Percentiles rank a stretch among this genome's conserved stretches.
Conservation (phyloP, 163 green algal species). For the Coccomyxa subellipsoidea region DNA sequence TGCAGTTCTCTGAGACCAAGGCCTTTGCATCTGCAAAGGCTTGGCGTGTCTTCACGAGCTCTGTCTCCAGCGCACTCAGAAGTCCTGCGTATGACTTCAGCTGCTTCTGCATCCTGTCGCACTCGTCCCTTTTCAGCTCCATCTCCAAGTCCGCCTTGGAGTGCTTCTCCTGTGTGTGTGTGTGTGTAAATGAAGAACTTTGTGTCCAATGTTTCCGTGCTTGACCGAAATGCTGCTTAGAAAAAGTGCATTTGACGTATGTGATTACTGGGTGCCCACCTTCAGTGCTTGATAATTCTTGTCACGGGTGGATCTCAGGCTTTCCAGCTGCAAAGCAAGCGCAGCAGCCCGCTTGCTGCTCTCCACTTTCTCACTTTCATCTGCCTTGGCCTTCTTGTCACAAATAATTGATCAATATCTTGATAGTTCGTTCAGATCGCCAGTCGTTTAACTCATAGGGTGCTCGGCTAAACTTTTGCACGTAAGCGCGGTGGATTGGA, state of each 20-base stretch:
- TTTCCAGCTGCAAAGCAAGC: not conserved
- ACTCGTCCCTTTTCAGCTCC: not conserved
- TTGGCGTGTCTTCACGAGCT: not conserved
- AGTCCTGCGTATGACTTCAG: not conserved
- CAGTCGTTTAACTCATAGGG: too few relatives aligned
- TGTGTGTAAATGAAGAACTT: too few relatives aligned
- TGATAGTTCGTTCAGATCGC: too few relatives aligned
- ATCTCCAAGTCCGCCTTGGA: not conserved
- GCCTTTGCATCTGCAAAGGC: not conserved
- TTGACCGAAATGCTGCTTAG: too few relatives aligned
- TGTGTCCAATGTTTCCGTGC: too few relatives aligned
- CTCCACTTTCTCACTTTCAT: not conserved
- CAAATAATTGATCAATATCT: not conserved
- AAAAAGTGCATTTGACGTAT: too few relatives aligned
- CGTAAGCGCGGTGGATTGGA: too few relatives aligned
- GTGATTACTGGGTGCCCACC: not conserved
- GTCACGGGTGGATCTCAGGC: not conserved
- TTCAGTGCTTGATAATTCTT: not conserved
- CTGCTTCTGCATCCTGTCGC: not conserved
- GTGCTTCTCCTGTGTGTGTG: not conserved
- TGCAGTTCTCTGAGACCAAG: not conserved
- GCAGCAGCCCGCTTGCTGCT: not conserved
- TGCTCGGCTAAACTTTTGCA: too few relatives aligned
- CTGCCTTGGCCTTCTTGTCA: not conserved
- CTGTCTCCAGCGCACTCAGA: not conserved